phyloP scores from a whole-genome alignment of 2,329 filamentous ascomycete species.

The Arachnomyces sp. region DNA sequence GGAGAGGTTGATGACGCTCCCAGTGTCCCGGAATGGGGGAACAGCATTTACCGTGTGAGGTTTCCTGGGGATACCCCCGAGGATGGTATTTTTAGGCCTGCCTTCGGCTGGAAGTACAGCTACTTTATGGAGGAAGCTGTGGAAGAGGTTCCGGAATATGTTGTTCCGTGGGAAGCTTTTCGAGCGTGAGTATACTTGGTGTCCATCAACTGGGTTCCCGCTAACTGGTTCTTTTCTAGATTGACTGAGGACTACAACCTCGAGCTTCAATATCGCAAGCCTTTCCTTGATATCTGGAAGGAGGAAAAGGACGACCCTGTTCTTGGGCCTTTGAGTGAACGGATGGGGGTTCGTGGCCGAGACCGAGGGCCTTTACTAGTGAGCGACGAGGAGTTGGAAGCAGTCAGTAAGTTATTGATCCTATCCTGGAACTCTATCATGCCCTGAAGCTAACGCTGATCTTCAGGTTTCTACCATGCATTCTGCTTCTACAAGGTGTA shows the following conservation, averaged over 20 bases:
- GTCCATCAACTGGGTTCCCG: slow-evolving; percentile 10
- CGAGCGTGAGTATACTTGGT: slow-evolving; percentile 49
- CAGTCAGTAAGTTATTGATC: slow-evolving; percentile 49
- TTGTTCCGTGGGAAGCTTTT: slow-evolving; percentile 97
- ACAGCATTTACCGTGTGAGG: slow-evolving; percentile 81
- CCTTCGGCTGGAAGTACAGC: slow-evolving; percentile 96
- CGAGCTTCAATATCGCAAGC: slow-evolving; percentile 86
- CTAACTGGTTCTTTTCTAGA: slow-evolving; percentile 16
- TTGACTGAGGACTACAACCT: slow-evolving; percentile 95
- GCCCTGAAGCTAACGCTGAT: not conserved
- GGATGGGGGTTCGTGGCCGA: slow-evolving; percentile 84
- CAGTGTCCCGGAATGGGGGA: slow-evolving; percentile 72
- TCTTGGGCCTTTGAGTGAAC: slow-evolving; percentile 75
- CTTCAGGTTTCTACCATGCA: slow-evolving; percentile 67
- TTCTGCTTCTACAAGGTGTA: slow-evolving; percentile 97
- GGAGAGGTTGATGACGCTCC: slow-evolving; percentile 50
- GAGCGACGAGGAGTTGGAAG: slow-evolving; percentile 82
- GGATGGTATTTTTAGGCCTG: slow-evolving; percentile 85
- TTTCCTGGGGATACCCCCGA: slow-evolving; percentile 76
- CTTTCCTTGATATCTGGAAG: slow-evolving; percentile 85
- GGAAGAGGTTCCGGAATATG: slow-evolving; percentile 92
- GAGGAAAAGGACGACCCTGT: slow-evolving; percentile 78
- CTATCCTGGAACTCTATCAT: not conserved
- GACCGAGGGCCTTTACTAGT: slow-evolving; percentile 60
- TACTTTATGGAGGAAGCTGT: slow-evolving; percentile 96